These are phyloP conservation scores for Cardamine resedifolia DNA, from an alignment of 345 rosid genomes.

Conservation along the genomic window DNA sequence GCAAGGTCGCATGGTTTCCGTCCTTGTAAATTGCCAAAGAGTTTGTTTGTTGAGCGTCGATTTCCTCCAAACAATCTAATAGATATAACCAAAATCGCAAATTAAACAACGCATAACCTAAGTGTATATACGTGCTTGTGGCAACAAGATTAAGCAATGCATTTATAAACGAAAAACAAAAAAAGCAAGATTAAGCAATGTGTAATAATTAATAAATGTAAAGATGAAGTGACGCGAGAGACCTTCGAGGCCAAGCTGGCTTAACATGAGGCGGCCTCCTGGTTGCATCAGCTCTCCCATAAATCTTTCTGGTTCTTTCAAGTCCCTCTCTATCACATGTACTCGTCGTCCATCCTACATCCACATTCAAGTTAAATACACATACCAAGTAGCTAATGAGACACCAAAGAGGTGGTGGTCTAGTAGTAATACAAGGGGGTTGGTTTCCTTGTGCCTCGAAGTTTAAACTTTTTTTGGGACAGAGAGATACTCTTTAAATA, in stretches of 20 bases:
- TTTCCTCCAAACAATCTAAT: slow-evolving; percentile 41
- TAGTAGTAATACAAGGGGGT: no score
- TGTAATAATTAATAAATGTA: not conserved
- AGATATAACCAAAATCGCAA: not conserved
- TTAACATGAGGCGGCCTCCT: slow-evolving; percentile 59
- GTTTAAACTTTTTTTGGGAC: no score
- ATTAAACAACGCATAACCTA: not conserved
- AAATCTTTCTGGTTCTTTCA: slow-evolving; percentile 58
- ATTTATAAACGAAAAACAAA: no score
- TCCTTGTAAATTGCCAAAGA: slow-evolving; percentile 28
- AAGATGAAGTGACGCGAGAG: not conserved
- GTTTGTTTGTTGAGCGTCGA: slow-evolving; percentile 30
- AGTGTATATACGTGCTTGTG: not conserved
- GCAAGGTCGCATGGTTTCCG: slow-evolving; percentile 9
- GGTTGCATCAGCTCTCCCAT: slow-evolving; percentile 74
- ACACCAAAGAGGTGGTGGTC: no score
- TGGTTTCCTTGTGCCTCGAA: no score
- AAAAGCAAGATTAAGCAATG: slow-evolving; percentile 1
- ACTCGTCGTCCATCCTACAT: slow-evolving; percentile 65
- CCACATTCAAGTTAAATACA: not conserved
- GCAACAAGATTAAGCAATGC: no score
- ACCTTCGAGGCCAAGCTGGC: slow-evolving; percentile 70
- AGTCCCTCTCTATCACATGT: slow-evolving; percentile 62
- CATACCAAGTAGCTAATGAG: not conserved
- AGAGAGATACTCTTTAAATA: no score